These are phyloP conservation scores for Butyriboletus appendiculatus DNA, from an alignment of 1,284 basidiomycete genomes.

Conservation along the genomic window DNA sequence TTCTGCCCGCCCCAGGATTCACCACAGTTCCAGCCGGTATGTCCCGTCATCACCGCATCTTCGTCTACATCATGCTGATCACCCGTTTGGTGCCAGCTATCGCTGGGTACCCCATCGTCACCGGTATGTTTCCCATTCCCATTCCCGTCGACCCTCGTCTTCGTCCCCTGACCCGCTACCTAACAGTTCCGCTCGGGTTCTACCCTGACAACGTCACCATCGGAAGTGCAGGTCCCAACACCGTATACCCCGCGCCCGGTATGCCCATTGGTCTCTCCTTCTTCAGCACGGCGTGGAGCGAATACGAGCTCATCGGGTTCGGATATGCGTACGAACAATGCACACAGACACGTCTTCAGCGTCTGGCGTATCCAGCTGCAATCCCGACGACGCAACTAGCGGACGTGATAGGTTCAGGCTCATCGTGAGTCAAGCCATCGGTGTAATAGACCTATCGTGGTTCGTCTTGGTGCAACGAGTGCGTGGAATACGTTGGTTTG, in stretches of 20 bases:
- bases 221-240: conserved; percentile 41
- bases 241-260: conserved; percentile 56
- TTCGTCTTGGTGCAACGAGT: not conserved
- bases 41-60: conserved; percentile 13
- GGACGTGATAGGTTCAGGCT: conserved; percentile 40
- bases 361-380: conserved; percentile 55
- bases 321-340: conserved; percentile 69
- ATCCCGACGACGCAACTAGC: conserved; percentile 61
- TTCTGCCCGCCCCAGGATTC: conserved; percentile 54
- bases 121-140: conserved; percentile 36
- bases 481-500: not conserved
- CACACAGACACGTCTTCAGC: conserved; percentile 53
- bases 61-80: not conserved
- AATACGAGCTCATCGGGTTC: conserved; percentile 57
- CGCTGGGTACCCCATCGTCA: conserved; percentile 61
- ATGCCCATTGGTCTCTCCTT: conserved; percentile 67
- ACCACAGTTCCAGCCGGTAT: conserved; percentile 44
- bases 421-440: not conserved
- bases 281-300: conserved; percentile 62
- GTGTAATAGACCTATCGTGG: not conserved
- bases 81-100: conserved; percentile 41
- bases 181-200: conserved; percentile 59
- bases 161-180: not conserved
- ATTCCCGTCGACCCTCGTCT: not conserved
- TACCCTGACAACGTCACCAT: conserved; percentile 52